phyloP scores from a whole-genome alignment of 306 rosid species.

The Cicer arietinum region DNA sequence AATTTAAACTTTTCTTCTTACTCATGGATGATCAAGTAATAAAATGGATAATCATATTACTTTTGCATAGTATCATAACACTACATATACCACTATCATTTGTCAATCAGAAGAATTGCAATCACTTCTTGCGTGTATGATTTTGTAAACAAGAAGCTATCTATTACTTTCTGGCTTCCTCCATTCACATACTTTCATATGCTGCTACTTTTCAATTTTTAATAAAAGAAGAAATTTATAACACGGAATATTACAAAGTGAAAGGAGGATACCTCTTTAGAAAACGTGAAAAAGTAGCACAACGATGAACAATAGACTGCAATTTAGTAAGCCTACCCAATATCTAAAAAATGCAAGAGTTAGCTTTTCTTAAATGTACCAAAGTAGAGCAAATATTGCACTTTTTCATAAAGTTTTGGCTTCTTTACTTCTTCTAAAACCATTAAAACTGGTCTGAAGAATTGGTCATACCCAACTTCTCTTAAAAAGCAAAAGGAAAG shows the following conservation, averaged over 20 bases:
- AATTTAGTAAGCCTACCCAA: background rate
- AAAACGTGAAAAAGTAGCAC: background rate
- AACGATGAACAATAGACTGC: background rate
- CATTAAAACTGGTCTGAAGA: background rate
- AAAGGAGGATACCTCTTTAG: too few relatives aligned
- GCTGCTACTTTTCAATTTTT: background rate
- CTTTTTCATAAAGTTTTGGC: background rate
- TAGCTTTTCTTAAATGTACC: background rate
- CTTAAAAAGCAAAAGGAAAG: background rate
- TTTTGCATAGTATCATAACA: background rate
- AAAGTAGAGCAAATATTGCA: background rate
- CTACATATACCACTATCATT: too few relatives aligned
- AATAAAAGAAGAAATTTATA: too few relatives aligned
- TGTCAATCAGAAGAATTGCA: background rate
- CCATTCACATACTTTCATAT: background rate
- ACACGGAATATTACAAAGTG: background rate
- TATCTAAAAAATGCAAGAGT: background rate
- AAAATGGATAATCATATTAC: background rate
- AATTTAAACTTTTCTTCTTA: background rate
- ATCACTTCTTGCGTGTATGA: background rate
- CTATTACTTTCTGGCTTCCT: background rate
- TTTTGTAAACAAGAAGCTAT: background rate
- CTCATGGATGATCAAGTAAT: background rate
- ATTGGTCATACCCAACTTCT: background rate
- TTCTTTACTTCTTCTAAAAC: background rate